Evolutionary conservation across 352 stramenopile genomes (phyloP).

Genomic region (Globisporangium ultimum): DNA sequence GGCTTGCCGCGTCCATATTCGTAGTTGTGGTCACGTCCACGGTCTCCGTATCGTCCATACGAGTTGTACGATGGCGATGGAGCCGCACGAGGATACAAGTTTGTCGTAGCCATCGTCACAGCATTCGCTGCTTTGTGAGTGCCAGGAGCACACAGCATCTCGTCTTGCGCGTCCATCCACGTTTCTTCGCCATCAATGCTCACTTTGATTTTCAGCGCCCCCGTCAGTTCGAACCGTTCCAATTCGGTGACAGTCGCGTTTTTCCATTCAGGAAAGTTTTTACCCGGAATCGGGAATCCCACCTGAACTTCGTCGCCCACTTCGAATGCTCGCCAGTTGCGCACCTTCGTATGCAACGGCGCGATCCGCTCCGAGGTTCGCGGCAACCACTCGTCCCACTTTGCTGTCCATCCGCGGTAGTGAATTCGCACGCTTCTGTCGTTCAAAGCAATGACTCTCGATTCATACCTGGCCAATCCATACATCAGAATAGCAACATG

Average conservation of each 20-base stretch:
- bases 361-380: constrained; percentile 86
- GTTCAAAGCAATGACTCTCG: constrained; percentile 43
- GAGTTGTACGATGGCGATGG: constrained; percentile 19
- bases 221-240: constrained; percentile 16
- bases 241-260: constrained; percentile 38
- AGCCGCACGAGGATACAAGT: not conserved
- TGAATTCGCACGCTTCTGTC: constrained; percentile 83
- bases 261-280: constrained; percentile 65
- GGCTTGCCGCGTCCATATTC: constrained; percentile 52
- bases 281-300: constrained; percentile 25
- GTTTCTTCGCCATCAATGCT: constrained; percentile 36
- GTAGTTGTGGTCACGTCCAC: constrained; percentile 30
- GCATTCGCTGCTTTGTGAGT: constrained; percentile 62
- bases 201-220: constrained; percentile 37
- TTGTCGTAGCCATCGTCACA: constrained; percentile 4
- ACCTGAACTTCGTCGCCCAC: constrained; percentile 51
- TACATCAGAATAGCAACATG: not conserved
- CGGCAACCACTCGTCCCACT: constrained; percentile 97
- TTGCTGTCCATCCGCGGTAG: constrained; percentile 95
- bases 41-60: constrained; percentile 26
- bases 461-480: constrained; percentile 45
- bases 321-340: constrained; percentile 68
- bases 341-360: constrained; percentile 86
- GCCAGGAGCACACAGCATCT: constrained; percentile 51
- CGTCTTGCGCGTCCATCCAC: constrained; percentile 61